A percentile compares a stretch with the other conserved stretches of the same genome.
These are phyloP conservation scores for Diaporthe citri DNA, from an alignment of 2,329 filamentous ascomycete species.

Conservation along the genomic window DNA sequence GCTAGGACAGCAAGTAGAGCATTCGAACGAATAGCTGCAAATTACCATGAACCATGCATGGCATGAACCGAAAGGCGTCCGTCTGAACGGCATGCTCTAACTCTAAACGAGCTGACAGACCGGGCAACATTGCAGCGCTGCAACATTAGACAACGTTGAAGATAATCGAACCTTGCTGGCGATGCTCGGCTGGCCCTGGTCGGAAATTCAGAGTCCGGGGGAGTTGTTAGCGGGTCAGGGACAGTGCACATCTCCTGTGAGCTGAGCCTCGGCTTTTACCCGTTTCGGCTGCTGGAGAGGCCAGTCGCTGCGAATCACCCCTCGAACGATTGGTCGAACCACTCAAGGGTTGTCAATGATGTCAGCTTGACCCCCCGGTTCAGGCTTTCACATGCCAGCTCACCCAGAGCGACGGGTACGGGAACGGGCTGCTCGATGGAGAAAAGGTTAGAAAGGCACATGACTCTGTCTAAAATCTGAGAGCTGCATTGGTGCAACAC, in stretches of 20 bases:
- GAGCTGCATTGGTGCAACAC: conserved; percentile 32
- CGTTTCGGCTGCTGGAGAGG: conserved; percentile 10
- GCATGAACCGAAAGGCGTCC: background rate
- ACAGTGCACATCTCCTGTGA: background rate
- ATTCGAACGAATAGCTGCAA: conserved; percentile 1
- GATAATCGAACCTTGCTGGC: background rate
- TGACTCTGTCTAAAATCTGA: conserved; percentile 30
- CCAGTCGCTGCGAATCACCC: conserved; percentile 12
- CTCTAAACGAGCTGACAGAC: conserved; percentile 19
- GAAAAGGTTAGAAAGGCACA: conserved; percentile 26
- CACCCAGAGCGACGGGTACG: background rate
- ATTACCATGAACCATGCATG: background rate
- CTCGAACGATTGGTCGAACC: conserved; percentile 31
- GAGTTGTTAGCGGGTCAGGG: background rate
- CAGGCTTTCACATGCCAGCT: conserved; percentile 39
- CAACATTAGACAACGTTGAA: background rate
- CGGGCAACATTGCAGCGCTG: conserved; percentile 14
- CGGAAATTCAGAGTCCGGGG: conserved; percentile 19
- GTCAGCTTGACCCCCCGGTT: conserved; percentile 24
- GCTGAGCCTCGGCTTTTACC: conserved; percentile 37
- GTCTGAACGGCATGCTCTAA: background rate
- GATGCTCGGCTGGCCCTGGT: background rate
- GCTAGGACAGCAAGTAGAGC: background rate
- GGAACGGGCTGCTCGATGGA: background rate
- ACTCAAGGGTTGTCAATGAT: conserved; percentile 33